These are phyloP conservation scores for Tolypocladium endophyticum DNA, from an alignment of 2,329 filamentous ascomycete genomes.

Conservation along the genomic window DNA sequence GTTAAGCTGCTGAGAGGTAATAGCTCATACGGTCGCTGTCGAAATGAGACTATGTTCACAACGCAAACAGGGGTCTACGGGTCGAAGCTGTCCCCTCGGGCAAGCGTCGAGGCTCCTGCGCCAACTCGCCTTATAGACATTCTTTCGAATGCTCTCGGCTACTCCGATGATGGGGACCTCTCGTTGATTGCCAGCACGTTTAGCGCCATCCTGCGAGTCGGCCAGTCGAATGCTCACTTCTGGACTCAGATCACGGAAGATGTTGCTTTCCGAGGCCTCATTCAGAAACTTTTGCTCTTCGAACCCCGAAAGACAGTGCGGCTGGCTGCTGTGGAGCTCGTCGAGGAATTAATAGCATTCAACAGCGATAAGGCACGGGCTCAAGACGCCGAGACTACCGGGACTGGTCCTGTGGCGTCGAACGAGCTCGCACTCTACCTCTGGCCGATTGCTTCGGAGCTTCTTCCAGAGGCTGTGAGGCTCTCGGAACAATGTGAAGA, in stretches of 20 bases:
- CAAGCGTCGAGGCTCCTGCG: conserved; percentile 18
- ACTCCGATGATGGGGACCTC: conserved; percentile 12
- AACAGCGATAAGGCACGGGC: conserved; percentile 3
- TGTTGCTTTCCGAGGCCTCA: conserved; percentile 10
- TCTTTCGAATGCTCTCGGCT: conserved; percentile 12
- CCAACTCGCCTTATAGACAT: conserved; percentile 12
- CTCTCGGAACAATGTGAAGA: conserved; percentile 31
- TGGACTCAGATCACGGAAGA: conserved; percentile 14
- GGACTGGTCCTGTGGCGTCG: background rate
- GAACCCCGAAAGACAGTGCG: conserved; percentile 17
- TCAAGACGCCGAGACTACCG: background rate
- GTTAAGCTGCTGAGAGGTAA: conserved; percentile 16
- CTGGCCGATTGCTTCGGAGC: conserved; percentile 20
- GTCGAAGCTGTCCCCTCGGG: background rate
- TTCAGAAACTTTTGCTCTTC: conserved; percentile 16
- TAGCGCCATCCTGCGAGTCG: conserved; percentile 16
- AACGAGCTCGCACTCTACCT: conserved; percentile 13
- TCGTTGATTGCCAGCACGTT: conserved; percentile 16
- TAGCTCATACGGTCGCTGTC: background rate
- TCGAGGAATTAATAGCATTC: conserved; percentile 16
- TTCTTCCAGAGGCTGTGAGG: conserved; percentile 20
- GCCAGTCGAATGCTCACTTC: conserved; percentile 15
- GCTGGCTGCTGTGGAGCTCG: conserved; percentile 19
- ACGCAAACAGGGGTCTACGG: background rate
- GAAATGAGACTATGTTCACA: background rate